Evolutionary conservation across 345 rosid genomes (phyloP).

Genomic region (Aurinia saxatilis): DNA sequence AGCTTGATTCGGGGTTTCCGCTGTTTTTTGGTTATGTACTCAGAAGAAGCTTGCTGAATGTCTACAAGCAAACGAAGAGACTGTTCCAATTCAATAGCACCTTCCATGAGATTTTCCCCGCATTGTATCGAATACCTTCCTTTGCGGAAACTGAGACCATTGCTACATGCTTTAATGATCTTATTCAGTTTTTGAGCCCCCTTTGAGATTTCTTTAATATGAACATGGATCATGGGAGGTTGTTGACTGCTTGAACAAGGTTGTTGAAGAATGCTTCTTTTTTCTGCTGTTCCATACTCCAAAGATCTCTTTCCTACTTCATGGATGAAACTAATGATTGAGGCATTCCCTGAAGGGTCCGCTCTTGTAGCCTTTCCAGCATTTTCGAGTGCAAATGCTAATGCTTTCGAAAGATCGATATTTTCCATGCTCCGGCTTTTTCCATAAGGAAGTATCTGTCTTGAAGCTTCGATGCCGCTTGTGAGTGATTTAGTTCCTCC

Average conservation of each 20-base stretch:
- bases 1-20: constrained; percentile 54
- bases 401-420: constrained; percentile 58
- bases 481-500: constrained; percentile 32
- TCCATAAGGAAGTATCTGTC: constrained; percentile 50
- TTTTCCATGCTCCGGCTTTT: constrained; percentile 39
- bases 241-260: constrained; percentile 36
- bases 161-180: constrained; percentile 65
- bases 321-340: constrained; percentile 55
- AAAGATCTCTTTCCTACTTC: constrained; percentile 53
- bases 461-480: constrained; percentile 29
- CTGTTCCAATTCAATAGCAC: constrained; percentile 75
- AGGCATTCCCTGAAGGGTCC: constrained; percentile 44
- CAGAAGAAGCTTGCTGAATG: constrained; percentile 61
- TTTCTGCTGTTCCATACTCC: constrained; percentile 35
- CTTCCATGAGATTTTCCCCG: constrained; percentile 68
- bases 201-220: constrained; percentile 66
- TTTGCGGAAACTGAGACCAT: constrained; percentile 48
- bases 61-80: constrained; percentile 73
- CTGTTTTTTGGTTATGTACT: constrained; percentile 36
- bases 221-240: constrained; percentile 55
- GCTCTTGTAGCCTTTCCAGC: constrained; percentile 54
- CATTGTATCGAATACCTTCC: constrained; percentile 58
- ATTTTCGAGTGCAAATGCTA: constrained; percentile 68
- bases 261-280: constrained; percentile 30
- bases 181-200: constrained; percentile 72